Evolutionary conservation across 805 yeast species (phyloP).

Genomic region (Yamadazyma kitorensis): DNA sequence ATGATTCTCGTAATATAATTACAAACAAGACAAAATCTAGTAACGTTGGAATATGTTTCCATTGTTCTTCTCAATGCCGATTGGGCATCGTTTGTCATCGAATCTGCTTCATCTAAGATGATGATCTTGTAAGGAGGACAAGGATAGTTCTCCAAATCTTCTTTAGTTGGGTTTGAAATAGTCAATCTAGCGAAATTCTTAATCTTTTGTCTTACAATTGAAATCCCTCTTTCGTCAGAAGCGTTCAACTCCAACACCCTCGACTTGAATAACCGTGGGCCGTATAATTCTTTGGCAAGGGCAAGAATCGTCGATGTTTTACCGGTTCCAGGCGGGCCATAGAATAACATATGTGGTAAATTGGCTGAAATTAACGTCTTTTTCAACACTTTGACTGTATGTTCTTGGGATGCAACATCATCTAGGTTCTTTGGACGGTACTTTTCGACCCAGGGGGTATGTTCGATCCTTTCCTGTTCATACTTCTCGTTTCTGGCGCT

Average conservation of each 20-base stretch:
- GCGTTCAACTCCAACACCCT: constrained; percentile 85
- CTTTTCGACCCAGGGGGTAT: constrained; percentile 92
- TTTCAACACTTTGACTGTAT: constrained; percentile 79
- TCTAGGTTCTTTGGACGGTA: constrained; percentile 84
- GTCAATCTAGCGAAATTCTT: constrained; percentile 84
- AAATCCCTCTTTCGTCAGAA: constrained; percentile 87
- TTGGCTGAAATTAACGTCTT: constrained; percentile 77
- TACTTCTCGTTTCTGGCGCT: constrained; percentile 18
- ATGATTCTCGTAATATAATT: constrained; percentile 95
- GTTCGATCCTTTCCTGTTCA: constrained; percentile 43
- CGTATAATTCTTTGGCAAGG: constrained; percentile 74
- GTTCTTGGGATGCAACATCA: constrained; percentile 90
- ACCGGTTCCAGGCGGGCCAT: constrained; percentile 95
- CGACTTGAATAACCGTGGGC: constrained; percentile 60
- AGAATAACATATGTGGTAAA: constrained; percentile 86
- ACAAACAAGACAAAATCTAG: constrained; percentile 93
- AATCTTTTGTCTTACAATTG: constrained; percentile 81
- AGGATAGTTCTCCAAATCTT: constrained; percentile 72
- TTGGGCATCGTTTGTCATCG: constrained; percentile 97
- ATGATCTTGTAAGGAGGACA: constrained; percentile 96
- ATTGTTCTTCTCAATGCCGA: constrained; percentile 83
- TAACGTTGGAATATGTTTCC: constrained; percentile 83
- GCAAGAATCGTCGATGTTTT: constrained; percentile 87
- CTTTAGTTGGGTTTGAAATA: constrained; percentile 73
- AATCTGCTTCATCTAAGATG: constrained; percentile 92